phyloP scores from a whole-genome alignment of 371 early-diverging fungal genomes.

The Capillidium heterosporum region DNA sequence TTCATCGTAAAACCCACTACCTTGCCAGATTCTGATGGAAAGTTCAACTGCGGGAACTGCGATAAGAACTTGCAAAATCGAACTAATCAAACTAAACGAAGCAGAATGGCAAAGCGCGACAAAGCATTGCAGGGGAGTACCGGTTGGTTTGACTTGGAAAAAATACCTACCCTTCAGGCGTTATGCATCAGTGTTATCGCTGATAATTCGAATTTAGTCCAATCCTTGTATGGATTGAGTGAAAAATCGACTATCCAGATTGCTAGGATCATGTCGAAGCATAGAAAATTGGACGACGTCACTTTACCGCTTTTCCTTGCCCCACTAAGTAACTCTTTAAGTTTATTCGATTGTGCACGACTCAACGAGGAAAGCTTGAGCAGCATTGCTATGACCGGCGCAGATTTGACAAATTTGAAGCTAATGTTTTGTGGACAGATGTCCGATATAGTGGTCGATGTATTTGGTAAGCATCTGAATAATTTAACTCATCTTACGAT shows the following conservation, averaged over 20 bases:
- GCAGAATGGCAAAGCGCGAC: neutral
- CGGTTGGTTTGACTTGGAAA: slow-evolving; percentile 1
- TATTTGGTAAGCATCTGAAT: slow-evolving; percentile 22
- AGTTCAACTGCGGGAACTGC: neutral
- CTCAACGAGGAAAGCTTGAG: slow-evolving; percentile 30
- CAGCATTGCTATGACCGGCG: slow-evolving; percentile 43
- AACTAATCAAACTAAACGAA: neutral
- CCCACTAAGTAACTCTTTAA: slow-evolving; percentile 10
- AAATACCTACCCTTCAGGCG: slow-evolving; percentile 29
- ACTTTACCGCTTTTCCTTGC: slow-evolving; percentile 56
- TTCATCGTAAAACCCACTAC: neutral
- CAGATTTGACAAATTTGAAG: slow-evolving; percentile 28
- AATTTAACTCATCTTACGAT: slow-evolving; percentile 33
- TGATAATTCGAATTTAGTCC: slow-evolving; percentile 53
- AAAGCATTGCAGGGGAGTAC: neutral
- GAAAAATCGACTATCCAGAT: slow-evolving; percentile 44
- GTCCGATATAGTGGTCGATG: slow-evolving; percentile 25
- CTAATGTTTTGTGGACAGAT: slow-evolving; percentile 65
- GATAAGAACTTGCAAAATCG: neutral
- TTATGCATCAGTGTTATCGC: slow-evolving; percentile 52
- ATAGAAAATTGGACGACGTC: slow-evolving; percentile 39
- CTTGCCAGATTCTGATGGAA: neutral
- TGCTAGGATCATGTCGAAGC: slow-evolving; percentile 56
- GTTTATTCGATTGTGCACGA: slow-evolving; percentile 11
- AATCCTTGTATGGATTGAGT: slow-evolving; percentile 62